phyloP scores from a whole-genome alignment of 129 eudicot species.

The Artemisia tridentata region DNA sequence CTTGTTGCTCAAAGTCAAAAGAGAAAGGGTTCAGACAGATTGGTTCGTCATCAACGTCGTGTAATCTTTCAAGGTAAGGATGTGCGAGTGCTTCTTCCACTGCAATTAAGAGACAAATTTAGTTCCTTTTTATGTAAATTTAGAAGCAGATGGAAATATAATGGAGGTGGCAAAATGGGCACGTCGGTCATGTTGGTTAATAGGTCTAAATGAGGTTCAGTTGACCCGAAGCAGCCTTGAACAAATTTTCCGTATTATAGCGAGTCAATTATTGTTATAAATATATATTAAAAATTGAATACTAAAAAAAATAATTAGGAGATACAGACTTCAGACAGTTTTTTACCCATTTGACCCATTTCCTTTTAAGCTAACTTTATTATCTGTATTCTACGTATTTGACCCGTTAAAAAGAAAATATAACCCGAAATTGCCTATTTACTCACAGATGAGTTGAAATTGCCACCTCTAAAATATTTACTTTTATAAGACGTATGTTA shows the following conservation, averaged over 20 bases:
- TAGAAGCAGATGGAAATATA: neutral
- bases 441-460: neutral
- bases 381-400: neutral
- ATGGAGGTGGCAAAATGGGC: neutral
- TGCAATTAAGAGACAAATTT: slow-evolving; percentile 33
- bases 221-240: neutral
- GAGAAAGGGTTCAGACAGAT: slow-evolving; percentile 67
- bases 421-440: neutral
- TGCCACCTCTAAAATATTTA: neutral
- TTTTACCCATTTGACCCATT: neutral
- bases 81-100: slow-evolving; percentile 85
- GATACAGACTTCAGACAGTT: neutral
- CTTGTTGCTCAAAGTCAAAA: slow-evolving; percentile 81
- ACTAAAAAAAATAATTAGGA: too few relatives aligned
- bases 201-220: too few relatives aligned
- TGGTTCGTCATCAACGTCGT: slow-evolving; percentile 85
- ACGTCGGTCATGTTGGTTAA: neutral
- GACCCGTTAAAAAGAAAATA: neutral
- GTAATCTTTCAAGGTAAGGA: slow-evolving; percentile 76
- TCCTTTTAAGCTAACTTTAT: neutral
- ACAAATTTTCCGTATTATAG: too few relatives aligned
- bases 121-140: neutral
- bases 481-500: neutral
- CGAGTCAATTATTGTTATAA: too few relatives aligned
- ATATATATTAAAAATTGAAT: too few relatives aligned